Percentiles rank a stretch among this genome's conserved stretches.
phyloP scores from a whole-genome alignment of 192 early-diverging fungal species.

The Geosiphon pyriformis region DNA sequence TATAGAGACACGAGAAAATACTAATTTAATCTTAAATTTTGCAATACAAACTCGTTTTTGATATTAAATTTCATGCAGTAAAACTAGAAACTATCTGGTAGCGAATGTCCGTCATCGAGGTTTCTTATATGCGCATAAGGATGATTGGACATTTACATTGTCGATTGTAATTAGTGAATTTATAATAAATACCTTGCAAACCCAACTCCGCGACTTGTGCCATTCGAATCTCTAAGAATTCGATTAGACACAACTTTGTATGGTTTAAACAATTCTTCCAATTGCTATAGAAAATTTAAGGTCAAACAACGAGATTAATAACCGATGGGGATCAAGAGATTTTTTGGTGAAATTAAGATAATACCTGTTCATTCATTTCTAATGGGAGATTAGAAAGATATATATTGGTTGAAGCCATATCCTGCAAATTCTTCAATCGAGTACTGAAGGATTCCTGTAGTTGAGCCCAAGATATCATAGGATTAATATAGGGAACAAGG shows the following conservation, averaged over 20 bases:
- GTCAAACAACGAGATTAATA: constrained; percentile 70
- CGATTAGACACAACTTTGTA: constrained; percentile 63
- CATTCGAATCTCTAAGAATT: constrained; percentile 67
- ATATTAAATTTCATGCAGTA: background rate
- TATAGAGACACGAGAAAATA: too few relatives aligned
- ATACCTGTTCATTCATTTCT: constrained; percentile 65
- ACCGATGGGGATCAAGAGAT: constrained; percentile 75
- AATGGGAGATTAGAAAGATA: constrained; percentile 81
- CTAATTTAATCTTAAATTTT: too few relatives aligned
- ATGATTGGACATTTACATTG: too few relatives aligned
- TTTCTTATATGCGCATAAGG: too few relatives aligned
- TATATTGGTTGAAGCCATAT: constrained; percentile 69
- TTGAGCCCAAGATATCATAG: background rate
- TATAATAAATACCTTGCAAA: constrained; percentile 57
- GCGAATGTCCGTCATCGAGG: too few relatives aligned
- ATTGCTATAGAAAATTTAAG: constrained; percentile 32
- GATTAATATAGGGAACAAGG: background rate
- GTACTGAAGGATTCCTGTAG: constrained; percentile 64
- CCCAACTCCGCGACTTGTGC: constrained; percentile 69
- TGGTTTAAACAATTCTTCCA: constrained; percentile 62
- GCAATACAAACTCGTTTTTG: too few relatives aligned
- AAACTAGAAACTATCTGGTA: background rate
- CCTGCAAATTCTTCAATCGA: constrained; percentile 65
- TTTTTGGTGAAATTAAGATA: constrained; percentile 22
- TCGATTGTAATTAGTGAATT: too few relatives aligned